Base-by-base conservation (phyloP, 345 rosid genomes). In the Rhizophora mangle region DNA sequence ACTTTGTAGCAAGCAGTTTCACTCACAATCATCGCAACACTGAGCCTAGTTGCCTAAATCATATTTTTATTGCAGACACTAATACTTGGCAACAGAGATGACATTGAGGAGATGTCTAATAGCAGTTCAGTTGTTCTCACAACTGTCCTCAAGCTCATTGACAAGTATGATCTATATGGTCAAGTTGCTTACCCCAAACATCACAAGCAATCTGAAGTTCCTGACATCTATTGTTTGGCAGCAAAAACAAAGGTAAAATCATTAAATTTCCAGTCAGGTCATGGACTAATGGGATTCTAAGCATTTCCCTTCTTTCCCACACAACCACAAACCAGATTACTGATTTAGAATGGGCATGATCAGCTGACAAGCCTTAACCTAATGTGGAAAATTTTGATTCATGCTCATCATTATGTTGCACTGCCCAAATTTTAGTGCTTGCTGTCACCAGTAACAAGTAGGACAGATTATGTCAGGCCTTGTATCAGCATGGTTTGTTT, bases 121-220 rank as follows among this genome's bases (percentile, higher is more conserved):
- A 78, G 81, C 74, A 83, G 86, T 77, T 82, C 87, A 1, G 70
- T 65, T 59, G 89, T 88, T 64, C 88, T 88, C 22, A 82, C 87
- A 22, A 80, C 79, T 10, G 87, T 85, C 49, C 85, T 86, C 65
- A 88, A 86, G 84, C 87, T 88, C 65, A 80, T 88, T 19, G 90
- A 86, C 82, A 86, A 74, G 74, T 86, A 86, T 26, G 84, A 88
- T 74, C 69, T 86, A 58, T 86, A 86, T 51, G 93, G 93, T 80
- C 90, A 83, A 68, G 90, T 86, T 29, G 93, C 93, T 58, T 83
- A 78, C 73, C 93, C 93, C 5, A 86, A 88, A 79, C 93, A 88
- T 75, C 93, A 88, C 76, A 88, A 83, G 74, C 93, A 88, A 74
- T 76, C 85, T 21, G 84, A 88, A 6, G 93, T 88, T 70, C 90